Base-by-base conservation (phyloP, 1,139 yeast species). In the Suhomyces coccinellae region DNA sequence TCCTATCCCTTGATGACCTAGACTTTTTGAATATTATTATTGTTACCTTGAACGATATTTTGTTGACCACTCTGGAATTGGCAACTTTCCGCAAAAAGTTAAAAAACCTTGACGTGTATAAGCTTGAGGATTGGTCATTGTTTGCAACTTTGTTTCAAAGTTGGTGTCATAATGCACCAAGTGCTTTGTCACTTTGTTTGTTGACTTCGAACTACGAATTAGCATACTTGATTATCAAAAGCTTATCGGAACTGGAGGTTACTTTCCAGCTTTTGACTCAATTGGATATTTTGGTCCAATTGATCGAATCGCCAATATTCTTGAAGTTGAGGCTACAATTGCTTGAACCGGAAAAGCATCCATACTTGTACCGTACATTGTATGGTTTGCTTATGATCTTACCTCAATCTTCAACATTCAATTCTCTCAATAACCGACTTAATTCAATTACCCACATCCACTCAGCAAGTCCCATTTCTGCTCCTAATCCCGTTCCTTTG, bases 341-440 rank as follows among this genome's bases (percentile, higher is more conserved):
- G 22, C 70, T 95, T 43, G 96, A 90, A 59, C 97, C 97, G 0
- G 89, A 85, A 43, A 82, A 80, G 55, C 79, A 87, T 59, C 96
- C 96, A 0, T 87, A 79, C 57, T 68, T 95, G 35, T 88, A 86
- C 75, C 89, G 90, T 61, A 87, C 96, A 40, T 75, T 95, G 27
- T 95, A 90, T 61, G 99, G 99, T 1, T 77, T 95, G 39, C 72
- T 95, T 48, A 95, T 95, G 99, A 76, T 95, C 6, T 68, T 95
- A 43, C 99, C 99, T 0, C 99, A 95, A 62, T 88, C 97, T 0
- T 80, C 89, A n/a, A 96, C 99, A 0, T 95, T 89, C 63, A 82
- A 80, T 17, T 82, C 87, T 0, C 73, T 95, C 51, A 85, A 85
- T 52, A 88, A 86, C 59, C 74, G 99, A 49, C 73, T 93, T 44